Base-by-base conservation (phyloP, 176 grass and related monocot genomes). In the Canna indica region DNA sequence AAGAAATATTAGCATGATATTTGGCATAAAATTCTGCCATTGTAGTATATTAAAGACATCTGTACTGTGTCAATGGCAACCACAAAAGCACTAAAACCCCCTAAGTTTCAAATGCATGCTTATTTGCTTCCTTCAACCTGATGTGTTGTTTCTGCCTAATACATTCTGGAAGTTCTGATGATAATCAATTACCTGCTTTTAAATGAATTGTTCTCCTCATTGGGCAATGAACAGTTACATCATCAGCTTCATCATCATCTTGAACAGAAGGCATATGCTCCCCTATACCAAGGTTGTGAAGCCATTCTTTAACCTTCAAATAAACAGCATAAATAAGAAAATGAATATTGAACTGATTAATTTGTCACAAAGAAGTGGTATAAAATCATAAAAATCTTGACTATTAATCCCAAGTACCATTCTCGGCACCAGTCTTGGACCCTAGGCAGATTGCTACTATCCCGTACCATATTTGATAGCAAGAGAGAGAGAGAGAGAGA, bases 241-340 rank as follows among this genome's bases (percentile, higher is more conserved):
- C 86, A 75, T 94, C 83, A 3, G 71, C 78, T 71, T 94, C 86
- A 66, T 94, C 90, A 65, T 94, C 90, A 72, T 89, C 86, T 70
- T 84, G 86, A 34, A 84, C 78, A 80, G 82, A 64, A 32, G 83
- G 69, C 62, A 78, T 70, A 73, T 94, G 83, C 63, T 89, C 90
- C 48, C 81, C 75, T n/a, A 84, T 73, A 45, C 90, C 86, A 76
- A 89, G 71, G 70, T 94, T 94, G 79, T 95, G 90, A 84, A 95
- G 73, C 86, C 90, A 95, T 82, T 95, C 86, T 84, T 86, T 95
- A 60, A 95, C 85, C 90, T 93, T 88, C 41, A 75, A 65, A 64
- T 26, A 24, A 14, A 66, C 18, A 38, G 20, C 33, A 66, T 70
- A 63, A n/a, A 72, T 60, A 63, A 46, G 17, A 34, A 39, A 73